These are phyloP conservation scores for Trichocomaceae sp. DNA, from an alignment of 2,329 filamentous ascomycete genomes.

Conservation along the genomic window DNA sequence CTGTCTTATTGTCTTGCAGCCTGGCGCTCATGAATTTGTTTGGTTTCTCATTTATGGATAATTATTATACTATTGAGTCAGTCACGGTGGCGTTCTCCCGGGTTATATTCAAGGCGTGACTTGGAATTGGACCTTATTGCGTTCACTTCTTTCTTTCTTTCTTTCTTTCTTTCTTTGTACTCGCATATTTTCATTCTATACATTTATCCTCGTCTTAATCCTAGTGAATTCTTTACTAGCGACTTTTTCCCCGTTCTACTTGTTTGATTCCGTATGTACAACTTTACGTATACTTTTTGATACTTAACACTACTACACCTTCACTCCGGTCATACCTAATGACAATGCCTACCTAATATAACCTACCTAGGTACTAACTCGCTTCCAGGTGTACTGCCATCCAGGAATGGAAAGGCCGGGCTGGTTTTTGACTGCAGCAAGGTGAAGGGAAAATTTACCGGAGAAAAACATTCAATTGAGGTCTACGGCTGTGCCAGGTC, in stretches of 20 bases:
- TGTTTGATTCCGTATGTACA: too few relatives aligned
- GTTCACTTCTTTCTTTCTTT: neutral
- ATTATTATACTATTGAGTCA: neutral
- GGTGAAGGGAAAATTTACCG: too few relatives aligned
- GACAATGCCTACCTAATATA: too few relatives aligned
- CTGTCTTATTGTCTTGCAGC: neutral
- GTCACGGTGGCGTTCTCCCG: neutral
- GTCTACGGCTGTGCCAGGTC: constrained; percentile 1
- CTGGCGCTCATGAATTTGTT: constrained; percentile 1
- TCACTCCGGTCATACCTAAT: too few relatives aligned
- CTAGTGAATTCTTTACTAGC: neutral
- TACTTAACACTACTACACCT: too few relatives aligned
- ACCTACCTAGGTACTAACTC: too few relatives aligned
- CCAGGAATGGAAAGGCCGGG: too few relatives aligned
- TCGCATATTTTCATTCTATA: neutral
- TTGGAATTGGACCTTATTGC: neutral
- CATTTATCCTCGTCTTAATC: neutral
- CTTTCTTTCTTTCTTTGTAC: neutral
- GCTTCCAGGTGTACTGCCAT: too few relatives aligned
- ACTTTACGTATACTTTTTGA: too few relatives aligned
- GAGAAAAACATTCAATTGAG: constrained; percentile 1
- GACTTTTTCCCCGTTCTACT: neutral
- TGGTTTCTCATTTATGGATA: neutral
- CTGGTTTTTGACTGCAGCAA: too few relatives aligned
- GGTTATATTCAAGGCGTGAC: neutral